Evolutionary conservation across 2,329 filamentous ascomycete genomes (phyloP), one percentile per base, ranked within the genome.

Genomic region (Monilinia laxa): DNA sequence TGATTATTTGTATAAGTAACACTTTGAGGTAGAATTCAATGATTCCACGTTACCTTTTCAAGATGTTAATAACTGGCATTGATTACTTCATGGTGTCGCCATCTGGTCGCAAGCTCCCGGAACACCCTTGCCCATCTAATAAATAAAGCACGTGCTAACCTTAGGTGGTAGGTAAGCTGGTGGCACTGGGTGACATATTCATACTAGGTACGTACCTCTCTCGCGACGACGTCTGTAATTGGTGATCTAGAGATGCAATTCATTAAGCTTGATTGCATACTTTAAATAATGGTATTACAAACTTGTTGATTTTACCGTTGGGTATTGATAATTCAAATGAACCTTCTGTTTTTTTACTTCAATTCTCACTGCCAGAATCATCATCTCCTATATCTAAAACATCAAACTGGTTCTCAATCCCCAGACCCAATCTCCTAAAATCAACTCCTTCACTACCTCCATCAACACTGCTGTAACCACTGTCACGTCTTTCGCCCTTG

Each of bases 351-450:
- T 28, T 28, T 28, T 28, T 28, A 9, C 28, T 38, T 25, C 45
- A 38, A 38, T 38, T 49, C 10, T 51, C 58, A 42, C 31, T 40
- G 11, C 23, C 55, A 35, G 55, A 60, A 25, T n/a, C 25, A 18
- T 45, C 40, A n/a, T 57, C 57, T 38, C 51, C 35, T n/a, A 49
- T 4, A 25, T 47, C 59, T 51, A 70, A 57, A 57, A 70, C 23
- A 55, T 57, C 69, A 62, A 74, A 74, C 62, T 74, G 71, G 58
- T 74, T 74, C 35, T 68, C 68, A 11, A 69, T 51, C 23, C 72
- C 72, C 62, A 74, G 64, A 1, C 72, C 71, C 23, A 73, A 52
- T 35, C 69, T 69, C 58, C 71, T 68, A 65, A 69, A 69, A 65
- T 73, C 72, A 20, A 74, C 68, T 7, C 56, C 68, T 35, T 66